These are phyloP conservation scores for Boletus patriciae DNA, from an alignment of 768 basidiomycete species.

Conservation along the genomic window DNA sequence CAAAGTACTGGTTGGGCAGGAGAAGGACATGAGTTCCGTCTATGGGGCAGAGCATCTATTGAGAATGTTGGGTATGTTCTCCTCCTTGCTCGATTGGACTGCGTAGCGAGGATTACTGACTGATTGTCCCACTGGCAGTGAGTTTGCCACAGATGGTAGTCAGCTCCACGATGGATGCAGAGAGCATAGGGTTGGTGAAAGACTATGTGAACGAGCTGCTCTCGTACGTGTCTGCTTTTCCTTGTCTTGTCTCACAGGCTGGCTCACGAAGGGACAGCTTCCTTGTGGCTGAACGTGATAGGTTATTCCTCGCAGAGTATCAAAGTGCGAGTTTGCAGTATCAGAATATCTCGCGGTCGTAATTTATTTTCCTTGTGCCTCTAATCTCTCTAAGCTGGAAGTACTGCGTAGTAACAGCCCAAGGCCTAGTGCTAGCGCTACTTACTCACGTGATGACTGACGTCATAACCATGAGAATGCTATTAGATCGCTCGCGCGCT, in stretches of 20 bases:
- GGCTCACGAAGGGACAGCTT: slow-evolving; percentile 47
- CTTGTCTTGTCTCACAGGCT: background rate
- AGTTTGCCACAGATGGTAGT: slow-evolving; percentile 90
- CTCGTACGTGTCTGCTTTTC: slow-evolving; percentile 47
- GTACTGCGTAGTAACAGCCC: background rate
- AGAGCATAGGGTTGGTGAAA: slow-evolving; percentile 76
- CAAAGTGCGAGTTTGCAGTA: slow-evolving; percentile 74
- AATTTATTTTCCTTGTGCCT: slow-evolving; percentile 23
- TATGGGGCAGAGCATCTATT: slow-evolving; percentile 96
- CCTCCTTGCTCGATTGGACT: background rate
- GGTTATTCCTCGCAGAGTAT: slow-evolving; percentile 77
- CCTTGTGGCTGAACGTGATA: slow-evolving; percentile 72
- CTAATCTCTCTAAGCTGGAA: background rate
- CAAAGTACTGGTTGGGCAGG: slow-evolving; percentile 62
- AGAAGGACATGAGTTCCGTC: slow-evolving; percentile 84
- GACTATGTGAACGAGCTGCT: slow-evolving; percentile 92
- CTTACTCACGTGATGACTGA: slow-evolving; percentile 3
- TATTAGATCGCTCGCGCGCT: background rate
- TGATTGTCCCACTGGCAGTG: slow-evolving; percentile 49
- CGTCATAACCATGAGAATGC: background rate
- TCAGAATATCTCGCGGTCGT: slow-evolving; percentile 80
- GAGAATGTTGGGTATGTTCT: slow-evolving; percentile 78
- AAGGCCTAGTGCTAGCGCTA: no score
- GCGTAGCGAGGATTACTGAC: slow-evolving; percentile 7
- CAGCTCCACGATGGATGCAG: slow-evolving; percentile 85